Evolutionary conservation across 2,329 filamentous ascomycete species (phyloP).

Genomic region (Paracoccidioides lutzii): DNA sequence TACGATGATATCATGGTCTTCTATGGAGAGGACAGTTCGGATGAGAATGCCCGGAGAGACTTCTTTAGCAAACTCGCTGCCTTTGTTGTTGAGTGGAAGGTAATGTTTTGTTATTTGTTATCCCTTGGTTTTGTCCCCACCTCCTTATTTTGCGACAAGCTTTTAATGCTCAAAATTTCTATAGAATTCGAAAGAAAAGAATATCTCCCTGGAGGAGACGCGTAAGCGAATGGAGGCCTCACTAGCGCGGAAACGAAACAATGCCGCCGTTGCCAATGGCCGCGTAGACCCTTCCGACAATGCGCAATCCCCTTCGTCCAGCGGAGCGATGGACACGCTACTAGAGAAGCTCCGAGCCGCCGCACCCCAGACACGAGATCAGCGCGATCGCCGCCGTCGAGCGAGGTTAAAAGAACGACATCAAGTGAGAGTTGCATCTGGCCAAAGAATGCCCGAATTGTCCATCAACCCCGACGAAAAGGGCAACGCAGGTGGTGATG

Average conservation of each 20-base stretch:
- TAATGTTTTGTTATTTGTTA: slow-evolving; percentile 22
- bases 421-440: slow-evolving; percentile 77
- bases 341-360: slow-evolving; percentile 90
- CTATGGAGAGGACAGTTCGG: slow-evolving; percentile 84
- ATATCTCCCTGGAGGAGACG: slow-evolving; percentile 66
- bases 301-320: slow-evolving; percentile 55
- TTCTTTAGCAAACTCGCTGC: slow-evolving; percentile 89
- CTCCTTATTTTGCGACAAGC: neutral
- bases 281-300: slow-evolving; percentile 31
- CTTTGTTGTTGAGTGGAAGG: slow-evolving; percentile 88
- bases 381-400: slow-evolving; percentile 74
- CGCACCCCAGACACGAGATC: slow-evolving; percentile 76
- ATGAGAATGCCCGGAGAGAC: slow-evolving; percentile 85
- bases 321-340: slow-evolving; percentile 89
- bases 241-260: slow-evolving; percentile 67
- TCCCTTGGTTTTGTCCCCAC: neutral
- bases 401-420: slow-evolving; percentile 83
- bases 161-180: neutral
- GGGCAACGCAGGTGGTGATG: slow-evolving; percentile 28
- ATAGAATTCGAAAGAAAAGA: slow-evolving; percentile 83
- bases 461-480: slow-evolving; percentile 44
- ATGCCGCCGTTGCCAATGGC: slow-evolving; percentile 52
- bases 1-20: slow-evolving; percentile 95
- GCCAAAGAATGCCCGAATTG: slow-evolving; percentile 71
- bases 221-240: slow-evolving; percentile 76